phyloP scores from a whole-genome alignment of 2,329 filamentous ascomycete species.

The Chrysoporthe puriensis region DNA sequence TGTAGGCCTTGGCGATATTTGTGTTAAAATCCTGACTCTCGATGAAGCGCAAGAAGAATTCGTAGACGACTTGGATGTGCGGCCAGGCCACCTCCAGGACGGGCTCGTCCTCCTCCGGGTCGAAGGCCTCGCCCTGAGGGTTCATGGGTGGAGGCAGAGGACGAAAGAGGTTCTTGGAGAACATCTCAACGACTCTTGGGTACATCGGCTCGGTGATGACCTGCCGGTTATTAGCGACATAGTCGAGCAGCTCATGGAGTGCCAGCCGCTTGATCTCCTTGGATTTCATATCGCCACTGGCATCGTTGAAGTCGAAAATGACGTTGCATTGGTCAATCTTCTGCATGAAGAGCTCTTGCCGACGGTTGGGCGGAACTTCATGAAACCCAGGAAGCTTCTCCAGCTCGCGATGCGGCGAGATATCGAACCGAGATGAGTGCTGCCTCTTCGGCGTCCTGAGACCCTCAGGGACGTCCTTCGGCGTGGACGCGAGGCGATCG shows the following conservation, averaged over 20 bases:
- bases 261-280: slow-evolving; percentile 99
- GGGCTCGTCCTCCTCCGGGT: slow-evolving; percentile 97
- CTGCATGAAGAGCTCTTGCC: slow-evolving; percentile 98
- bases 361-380: slow-evolving; percentile 90
- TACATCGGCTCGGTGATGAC: slow-evolving; percentile 99
- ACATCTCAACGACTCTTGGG: slow-evolving; percentile 97
- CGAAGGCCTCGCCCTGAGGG: slow-evolving; percentile 96
- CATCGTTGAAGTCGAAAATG: slow-evolving; percentile 99
- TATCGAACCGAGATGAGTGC: slow-evolving; percentile 96
- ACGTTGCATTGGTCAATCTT: slow-evolving; percentile 99
- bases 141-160: slow-evolving; percentile 97
- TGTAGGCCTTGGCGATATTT: slow-evolving; percentile 98
- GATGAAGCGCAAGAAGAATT: slow-evolving; percentile 98
- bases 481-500: slow-evolving; percentile 87
- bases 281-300: slow-evolving; percentile 97
- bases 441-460: slow-evolving; percentile 94
- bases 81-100: slow-evolving; percentile 98
- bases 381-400: slow-evolving; percentile 98
- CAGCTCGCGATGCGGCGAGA: slow-evolving; percentile 93
- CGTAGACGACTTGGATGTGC: slow-evolving; percentile 98
- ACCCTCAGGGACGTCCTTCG: slow-evolving; percentile 95
- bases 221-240: slow-evolving; percentile 96
- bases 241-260: slow-evolving; percentile 93
- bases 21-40: slow-evolving; percentile 99
- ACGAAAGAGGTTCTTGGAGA: slow-evolving; percentile 96